A percentile compares a stretch with the other conserved stretches of the same genome.
Conservation (phyloP, 176 grass and related monocot genomes). For the Juncus inflexus region DNA sequence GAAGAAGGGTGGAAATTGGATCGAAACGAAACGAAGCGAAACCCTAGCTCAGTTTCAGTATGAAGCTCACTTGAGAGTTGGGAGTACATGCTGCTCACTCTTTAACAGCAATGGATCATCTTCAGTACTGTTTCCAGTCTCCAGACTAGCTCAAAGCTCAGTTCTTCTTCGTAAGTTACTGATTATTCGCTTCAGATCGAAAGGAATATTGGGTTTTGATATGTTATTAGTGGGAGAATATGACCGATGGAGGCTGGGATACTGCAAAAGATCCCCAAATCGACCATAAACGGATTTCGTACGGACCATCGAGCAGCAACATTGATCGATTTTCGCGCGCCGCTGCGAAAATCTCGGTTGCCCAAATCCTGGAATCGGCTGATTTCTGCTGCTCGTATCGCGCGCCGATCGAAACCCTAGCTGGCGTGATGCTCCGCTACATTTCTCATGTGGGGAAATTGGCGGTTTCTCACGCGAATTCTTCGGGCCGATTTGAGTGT, state of each 20-base stretch:
- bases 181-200: constrained; percentile 2
- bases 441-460: constrained; percentile 53
- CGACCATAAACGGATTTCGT: constrained; percentile 10
- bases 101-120: neutral
- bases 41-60: neutral
- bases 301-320: constrained; percentile 8
- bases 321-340: constrained; percentile 62
- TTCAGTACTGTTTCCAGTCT: neutral
- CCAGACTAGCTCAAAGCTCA: neutral
- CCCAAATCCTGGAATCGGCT: constrained; percentile 59
- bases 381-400: constrained; percentile 62
- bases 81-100: too few species aligned
- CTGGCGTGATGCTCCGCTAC: constrained; percentile 65
- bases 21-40: too few species aligned
- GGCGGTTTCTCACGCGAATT: constrained; percentile 57
- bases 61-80: neutral
- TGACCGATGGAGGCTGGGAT: constrained; percentile 38
- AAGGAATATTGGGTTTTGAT: constrained; percentile 26
- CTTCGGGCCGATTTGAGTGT: constrained; percentile 52
- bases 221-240: constrained; percentile 56
- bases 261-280: constrained; percentile 27
- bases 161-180: neutral
- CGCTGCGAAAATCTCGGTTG: constrained; percentile 48
- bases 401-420: constrained; percentile 55
- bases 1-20: neutral